phyloP scores from a whole-genome alignment of 345 rosid species.

The Populus davidiana region DNA sequence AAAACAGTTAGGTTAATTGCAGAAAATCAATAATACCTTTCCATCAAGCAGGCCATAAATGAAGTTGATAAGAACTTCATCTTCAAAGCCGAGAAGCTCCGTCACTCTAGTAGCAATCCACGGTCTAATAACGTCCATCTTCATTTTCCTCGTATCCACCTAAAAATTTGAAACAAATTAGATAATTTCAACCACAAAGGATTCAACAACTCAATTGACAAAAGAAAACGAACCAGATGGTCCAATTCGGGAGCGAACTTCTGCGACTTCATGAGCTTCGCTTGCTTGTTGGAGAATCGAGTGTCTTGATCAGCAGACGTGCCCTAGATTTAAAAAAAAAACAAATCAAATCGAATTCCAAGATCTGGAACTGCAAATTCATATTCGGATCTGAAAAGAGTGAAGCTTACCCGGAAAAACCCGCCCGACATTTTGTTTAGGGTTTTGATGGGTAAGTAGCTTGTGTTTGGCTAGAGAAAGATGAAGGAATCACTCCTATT shows the following conservation, averaged over 20 bases:
- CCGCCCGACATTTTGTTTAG: slow-evolving; percentile 30
- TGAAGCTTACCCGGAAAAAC: slow-evolving; percentile 23
- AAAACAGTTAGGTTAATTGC: neutral
- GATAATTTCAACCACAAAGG: neutral
- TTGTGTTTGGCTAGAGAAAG: neutral
- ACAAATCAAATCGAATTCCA: neutral
- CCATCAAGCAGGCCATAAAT: slow-evolving; percentile 88
- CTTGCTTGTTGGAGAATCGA: slow-evolving; percentile 98
- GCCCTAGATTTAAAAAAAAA: slow-evolving; percentile 44
- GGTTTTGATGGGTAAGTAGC: neutral
- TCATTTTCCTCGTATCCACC: slow-evolving; percentile 87
- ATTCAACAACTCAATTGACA: neutral
- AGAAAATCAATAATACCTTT: slow-evolving; percentile 47
- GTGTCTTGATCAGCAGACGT: slow-evolving; percentile 98
- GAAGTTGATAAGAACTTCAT: slow-evolving; percentile 95
- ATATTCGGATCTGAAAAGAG: neutral
- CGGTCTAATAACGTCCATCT: slow-evolving; percentile 90
- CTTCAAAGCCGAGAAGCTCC: slow-evolving; percentile 95
- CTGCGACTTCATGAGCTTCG: slow-evolving; percentile 85
- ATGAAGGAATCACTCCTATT: neutral
- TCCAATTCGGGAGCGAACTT: slow-evolving; percentile 88
- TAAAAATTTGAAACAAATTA: slow-evolving; percentile 10
- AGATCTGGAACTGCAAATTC: slow-evolving; percentile 1
- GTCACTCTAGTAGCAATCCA: slow-evolving; percentile 95
- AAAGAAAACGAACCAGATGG: slow-evolving; percentile 55